Evolutionary conservation across 2,329 filamentous ascomycete genomes (phyloP), one percentile per base, ranked within the genome.

Genomic region (Phaeophleospora eucalypticola): DNA sequence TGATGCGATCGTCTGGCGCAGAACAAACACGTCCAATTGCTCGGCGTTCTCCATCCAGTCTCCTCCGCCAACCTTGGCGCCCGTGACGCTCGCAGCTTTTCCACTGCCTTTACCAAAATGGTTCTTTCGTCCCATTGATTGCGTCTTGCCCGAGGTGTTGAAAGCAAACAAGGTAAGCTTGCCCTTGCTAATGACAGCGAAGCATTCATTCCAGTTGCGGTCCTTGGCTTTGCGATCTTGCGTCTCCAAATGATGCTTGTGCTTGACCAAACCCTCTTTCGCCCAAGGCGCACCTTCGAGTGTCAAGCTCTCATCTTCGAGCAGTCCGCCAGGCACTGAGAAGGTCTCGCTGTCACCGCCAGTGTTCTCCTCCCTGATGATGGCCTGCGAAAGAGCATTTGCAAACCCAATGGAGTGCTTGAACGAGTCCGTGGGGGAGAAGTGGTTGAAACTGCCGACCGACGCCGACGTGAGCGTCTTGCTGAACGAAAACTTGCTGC

Each of bases 11-110:
- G 90, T 94, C 66, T 97, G 90, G 16, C 90, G 82, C 6, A 98
- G 80, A 36, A 86, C 83, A 67, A 96, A 97, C 16, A 84, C 86
- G 59, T 88, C 90, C 8, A 96, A 76, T 54, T 84, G 88, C 54
- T 95, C 89, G 4, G 93, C 93, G 63, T 95, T 97, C 58, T 96
- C 90, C 67, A 91, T 91, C 93, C 93, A 98, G 67, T 98, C 97
- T 18, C 93, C 93, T 51, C 93, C 93, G 56, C 93, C 93, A 2
- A 97, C 93, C 4, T 86, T 78, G 20, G 83, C 80, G 10, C 81
- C 82, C 17, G 73, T 71, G 32, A 70, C 65, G 43, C 61, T 63
- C 7, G 63, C 55, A n/a, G 64, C 61, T 27, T 60, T 63, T 29
- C 60, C 56, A 21, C 38, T 40, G 18, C 46, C 37, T 43, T 56